Base-by-base conservation (phyloP, 371 early-diverging fungal genomes). In the Apophysomyces trapeziformis region DNA sequence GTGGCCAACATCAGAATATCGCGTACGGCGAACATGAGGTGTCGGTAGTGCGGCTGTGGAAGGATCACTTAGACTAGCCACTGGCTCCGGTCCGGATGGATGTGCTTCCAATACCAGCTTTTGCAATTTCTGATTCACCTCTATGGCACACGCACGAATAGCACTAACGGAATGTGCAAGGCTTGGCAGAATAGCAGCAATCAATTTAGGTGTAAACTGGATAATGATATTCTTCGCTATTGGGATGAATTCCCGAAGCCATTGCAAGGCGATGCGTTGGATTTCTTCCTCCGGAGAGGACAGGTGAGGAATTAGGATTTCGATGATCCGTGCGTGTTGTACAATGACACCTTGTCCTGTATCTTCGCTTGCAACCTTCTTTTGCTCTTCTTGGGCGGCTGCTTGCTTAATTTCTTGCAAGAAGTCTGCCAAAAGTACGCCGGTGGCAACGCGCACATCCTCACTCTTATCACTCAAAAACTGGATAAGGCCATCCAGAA, bases 401-500 rank as follows among this genome's bases (percentile, higher is more conserved):
- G 93, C 87, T 60, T 93, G 89, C 7, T 89, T 77, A 37, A 96
- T 90, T 73, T 96, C 96, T 32, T 84, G 82, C 59, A 92, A 77
- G 67, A 95, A 93, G 65, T 93, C 93, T 12, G 84, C 86, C 12
- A 94, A 74, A 1, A 93, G 65, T 39, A 83, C 85, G 18, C 83
- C 82, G 0, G 93, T 89, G 16, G 87, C 85, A 4, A 85, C 87
- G 11, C 94, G 79, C 18, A 97, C 93, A 73, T 96, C 96, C 37
- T 89, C 85, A 71, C 90, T 93, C 1, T 89, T 78, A 77, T 97
- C 98, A 65, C 89, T 90, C 47, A 97, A 77, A 65, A 93, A 96
- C 8, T 82, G 76, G 39, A 97, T 76, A 35, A 97, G 79, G 0
- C 95, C 95, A 68, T 94, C 95, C 59, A 97, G 76, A 65, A 96